Evolutionary conservation across 805 yeast genomes (phyloP), one percentile per base, ranked within the genome.

Genomic region (Blastobotrys parvus): DNA sequence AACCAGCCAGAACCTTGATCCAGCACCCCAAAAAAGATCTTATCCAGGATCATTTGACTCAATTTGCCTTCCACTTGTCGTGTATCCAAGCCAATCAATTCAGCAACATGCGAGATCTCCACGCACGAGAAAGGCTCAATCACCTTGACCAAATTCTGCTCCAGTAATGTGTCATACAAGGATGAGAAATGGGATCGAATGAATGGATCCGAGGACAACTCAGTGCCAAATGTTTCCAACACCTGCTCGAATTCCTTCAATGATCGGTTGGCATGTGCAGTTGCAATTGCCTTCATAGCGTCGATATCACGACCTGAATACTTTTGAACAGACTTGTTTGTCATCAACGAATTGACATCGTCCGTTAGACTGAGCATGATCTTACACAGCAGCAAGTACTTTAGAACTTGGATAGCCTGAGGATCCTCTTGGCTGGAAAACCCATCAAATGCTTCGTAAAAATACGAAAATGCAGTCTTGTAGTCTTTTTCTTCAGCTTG

Each of bases 1-100:
- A 92, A 73, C 95, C 97, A 92, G 6, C 98, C 98, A 61, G 89
- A 89, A 38, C 97, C 97, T 69, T 92, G 99, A 63, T 92, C 98
- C 53, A 92, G 71, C 30, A 92, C 97, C 38, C 98, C 99, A 59
- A 80, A 83, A 55, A 92, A 87, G n/a, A 88, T 84, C 57, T 86
- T 82, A 64, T 92, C 98, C 55, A 92, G 73, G 54, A 92, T 90
- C 97, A 92, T 90, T 64, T 90, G 97, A 39, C 94, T 80, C 50
- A 92, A 72, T 63, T 92, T 92, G 17, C 94, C 94, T 66, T 92
- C 99, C 25, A 92, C 87, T 59, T 87, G 94, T 49, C 79, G 82
- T 38, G 79, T 70, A 51, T 88, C 90, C 48, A 94, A 74, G 4
- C 96, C 97, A 46, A 94, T 85, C 55, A 84, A 77, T 54, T 82